Percentiles rank a stretch among this genome's conserved stretches.
Conservation (phyloP, 129 eudicot genomes). For the Chrysanthemum lavandulifolium region DNA sequence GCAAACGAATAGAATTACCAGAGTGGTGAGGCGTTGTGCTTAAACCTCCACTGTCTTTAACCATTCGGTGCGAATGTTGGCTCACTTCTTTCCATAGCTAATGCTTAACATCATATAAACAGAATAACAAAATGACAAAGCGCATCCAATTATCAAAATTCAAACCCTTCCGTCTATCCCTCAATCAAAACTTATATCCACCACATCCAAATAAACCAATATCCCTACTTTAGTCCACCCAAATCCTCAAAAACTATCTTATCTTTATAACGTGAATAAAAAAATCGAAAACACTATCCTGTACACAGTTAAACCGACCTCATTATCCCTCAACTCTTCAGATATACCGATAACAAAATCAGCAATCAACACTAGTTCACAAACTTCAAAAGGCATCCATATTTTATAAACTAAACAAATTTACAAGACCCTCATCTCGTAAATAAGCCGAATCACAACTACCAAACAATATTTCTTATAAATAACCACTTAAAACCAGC, state of each 20-base stretch:
- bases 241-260: background rate
- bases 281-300: conserved; percentile 32
- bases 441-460: conserved; percentile 24
- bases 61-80: conserved; percentile 93
- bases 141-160: conserved; percentile 12
- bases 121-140: conserved; percentile 32
- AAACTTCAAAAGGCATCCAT: conserved; percentile 17
- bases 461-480: background rate
- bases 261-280: background rate
- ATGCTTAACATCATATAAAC: conserved; percentile 48
- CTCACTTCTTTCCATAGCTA: conserved; percentile 91
- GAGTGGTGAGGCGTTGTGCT: conserved; percentile 46
- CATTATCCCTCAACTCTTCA: background rate
- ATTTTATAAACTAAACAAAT: conserved; percentile 21
- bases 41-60: conserved; percentile 62
- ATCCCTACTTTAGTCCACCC: conserved; percentile 2
- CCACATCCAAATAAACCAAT: conserved; percentile 6
- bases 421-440: conserved; percentile 40
- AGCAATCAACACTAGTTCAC: conserved; percentile 11
- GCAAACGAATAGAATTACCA: conserved; percentile 39
- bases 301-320: background rate
- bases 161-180: conserved; percentile 25
- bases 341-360: conserved; percentile 10
- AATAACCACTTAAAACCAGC: too few relatives aligned
- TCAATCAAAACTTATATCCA: conserved; percentile 5